Base-by-base conservation (phyloP, 352 stramenopile genomes). In the Phytopythium oedochilum region DNA sequence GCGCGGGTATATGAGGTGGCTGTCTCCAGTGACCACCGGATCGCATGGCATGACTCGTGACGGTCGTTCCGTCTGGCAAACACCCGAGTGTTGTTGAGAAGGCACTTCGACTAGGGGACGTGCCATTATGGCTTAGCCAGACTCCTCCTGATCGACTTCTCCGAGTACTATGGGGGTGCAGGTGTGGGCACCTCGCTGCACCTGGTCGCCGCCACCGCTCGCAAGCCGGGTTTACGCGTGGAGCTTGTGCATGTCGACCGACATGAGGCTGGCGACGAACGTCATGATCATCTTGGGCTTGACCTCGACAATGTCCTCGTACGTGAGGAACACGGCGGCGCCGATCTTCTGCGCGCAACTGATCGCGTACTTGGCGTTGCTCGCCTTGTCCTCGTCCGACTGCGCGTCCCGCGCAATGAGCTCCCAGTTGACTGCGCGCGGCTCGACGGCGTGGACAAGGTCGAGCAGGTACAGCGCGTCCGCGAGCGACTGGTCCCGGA, bases 241-340 rank as follows among this genome's bases (percentile, higher is more conserved):
- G 11, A 39, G 28, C 46, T 83, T 75, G 58, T 91, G 76, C 69
- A 85, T 71, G 61, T 91, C 81, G n/a, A 94, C 61, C 43, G 78
- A 71, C 84, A 92, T 92, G 54, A 96, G 71, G 49, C 80, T 88
- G 17, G 88, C 88, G 17, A 96, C 80, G 53, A 92, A 93, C 10
- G 81, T 92, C 76, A 96, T 90, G 62, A 96, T 93, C 88, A 97
- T 96, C 78, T 96, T 96, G 35, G 80, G 81, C 73, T 96, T 96
- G 55, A 97, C 89, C 66, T 97, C 88, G 32, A 97, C 84, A 59
- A 98, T 97, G 61, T 98, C 92, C 63, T 98, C 92, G 59, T 89
- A 95, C 38, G 88, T 96, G 11, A 97, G 61, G 63, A 98, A 98
- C n/a, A 97, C 87, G 17, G 75, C 75, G 11, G 90, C 92, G 20